Evolutionary conservation across 2,329 filamentous ascomycete species (phyloP).

Genomic region (Lanzia echinophila): DNA sequence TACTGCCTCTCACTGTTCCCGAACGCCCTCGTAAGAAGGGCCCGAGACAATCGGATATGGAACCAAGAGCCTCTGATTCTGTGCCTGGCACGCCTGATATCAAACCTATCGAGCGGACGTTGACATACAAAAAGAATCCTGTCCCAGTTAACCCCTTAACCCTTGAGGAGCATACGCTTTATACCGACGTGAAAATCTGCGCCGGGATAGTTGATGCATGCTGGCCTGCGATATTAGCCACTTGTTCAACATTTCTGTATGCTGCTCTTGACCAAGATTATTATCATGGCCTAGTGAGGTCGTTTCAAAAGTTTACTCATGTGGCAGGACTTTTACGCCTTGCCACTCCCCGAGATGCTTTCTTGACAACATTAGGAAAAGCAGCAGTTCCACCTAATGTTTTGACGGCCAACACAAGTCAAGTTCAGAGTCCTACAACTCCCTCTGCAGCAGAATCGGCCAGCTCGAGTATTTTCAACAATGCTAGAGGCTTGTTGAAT

Average conservation of each 20-base stretch:
- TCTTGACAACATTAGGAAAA: slow-evolving; percentile 89
- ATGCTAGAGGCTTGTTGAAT: slow-evolving; percentile 65
- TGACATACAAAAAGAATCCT: slow-evolving; percentile 67
- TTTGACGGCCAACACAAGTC: slow-evolving; percentile 52
- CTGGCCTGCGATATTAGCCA: slow-evolving; percentile 92
- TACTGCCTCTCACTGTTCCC: slow-evolving; percentile 83
- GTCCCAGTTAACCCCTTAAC: slow-evolving; percentile 78
- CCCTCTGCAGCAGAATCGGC: slow-evolving; percentile 38
- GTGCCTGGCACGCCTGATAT: slow-evolving; percentile 15
- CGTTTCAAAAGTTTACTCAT: slow-evolving; percentile 92
- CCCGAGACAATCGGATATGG: slow-evolving; percentile 19
- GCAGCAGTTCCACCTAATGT: slow-evolving; percentile 82
- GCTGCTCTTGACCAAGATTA: slow-evolving; percentile 88
- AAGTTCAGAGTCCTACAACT: slow-evolving; percentile 39
- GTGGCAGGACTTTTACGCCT: slow-evolving; percentile 85
- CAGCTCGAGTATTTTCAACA: slow-evolving; percentile 52
- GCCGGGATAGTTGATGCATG: slow-evolving; percentile 82
- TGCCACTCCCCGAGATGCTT: slow-evolving; percentile 82
- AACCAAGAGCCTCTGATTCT: slow-evolving; percentile 20
- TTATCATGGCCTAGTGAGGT: slow-evolving; percentile 84
- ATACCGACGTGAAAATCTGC: slow-evolving; percentile 66
- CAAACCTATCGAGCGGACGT: slow-evolving; percentile 47
- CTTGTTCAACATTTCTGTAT: slow-evolving; percentile 91
- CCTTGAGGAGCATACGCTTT: slow-evolving; percentile 65
- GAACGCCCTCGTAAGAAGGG: slow-evolving; percentile 52